Base-by-base conservation (phyloP, 495 filamentous ascomycete genomes). In the Hypoxylon subgilvum region DNA sequence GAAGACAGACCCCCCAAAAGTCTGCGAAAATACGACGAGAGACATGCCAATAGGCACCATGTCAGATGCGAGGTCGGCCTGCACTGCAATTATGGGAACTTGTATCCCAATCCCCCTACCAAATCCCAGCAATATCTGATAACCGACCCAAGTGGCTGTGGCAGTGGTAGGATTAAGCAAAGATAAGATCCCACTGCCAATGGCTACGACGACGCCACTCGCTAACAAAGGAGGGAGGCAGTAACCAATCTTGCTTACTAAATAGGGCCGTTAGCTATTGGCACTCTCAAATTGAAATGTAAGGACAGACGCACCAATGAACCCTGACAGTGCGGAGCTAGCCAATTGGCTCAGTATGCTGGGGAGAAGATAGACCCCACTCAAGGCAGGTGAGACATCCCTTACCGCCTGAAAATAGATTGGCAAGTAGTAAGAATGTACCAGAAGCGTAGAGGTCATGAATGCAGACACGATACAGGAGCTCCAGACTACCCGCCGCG, bases 381-480 rank as follows among this genome's bases (percentile, higher is more conserved):
- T 76, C 50, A 75, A 69, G 12, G 68, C 61, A 12, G 78, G 70
- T 1, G 71, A 69, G 3, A 68, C 68, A 6, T 66, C 69, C 47
- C 79, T 74, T 56, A 81, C 78, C 18, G 74, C 76, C 59, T 89
- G 86, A 69, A 88, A 87, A 77, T 82, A 88, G 39, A 88, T 79
- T 2, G 83, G 80, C 0, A 87, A 64, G 35, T 80, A 80, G 57
- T 80, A 84, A 4, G 78, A 57, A 41, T 73, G 53, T 5, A 68
- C 61, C 21, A 57, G 57, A 30, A 72, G 43, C n/a, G 32, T 40
- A 14, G 54, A 40, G 18, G 55, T 41, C 16, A 78, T 66, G 16
- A 67, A 68, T 12, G 32, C 45, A 61, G 52, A 14, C 31, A 66
- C 48, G 35, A 74, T 1, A 41, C 69, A 72, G 30, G 67, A 68